A percentile compares a stretch with the other conserved stretches of the same genome.
These are phyloP conservation scores for Termitomyces sp. DNA, from an alignment of 768 basidiomycete species.

Conservation along the genomic window DNA sequence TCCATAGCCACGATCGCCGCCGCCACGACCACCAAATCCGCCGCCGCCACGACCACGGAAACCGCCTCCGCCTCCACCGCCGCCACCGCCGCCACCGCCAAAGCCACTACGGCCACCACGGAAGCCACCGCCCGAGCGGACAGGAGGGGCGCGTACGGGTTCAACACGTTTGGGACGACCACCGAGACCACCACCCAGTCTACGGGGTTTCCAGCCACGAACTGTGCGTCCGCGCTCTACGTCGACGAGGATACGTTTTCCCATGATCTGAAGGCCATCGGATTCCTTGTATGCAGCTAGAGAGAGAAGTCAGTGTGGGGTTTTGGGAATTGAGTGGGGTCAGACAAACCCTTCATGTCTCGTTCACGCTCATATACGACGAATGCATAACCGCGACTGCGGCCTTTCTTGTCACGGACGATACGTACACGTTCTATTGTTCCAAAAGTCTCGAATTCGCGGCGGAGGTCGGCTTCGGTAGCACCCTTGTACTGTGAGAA, in stretches of 20 bases:
- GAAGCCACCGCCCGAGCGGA: slow-evolving; percentile 34
- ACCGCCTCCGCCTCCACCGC: slow-evolving; percentile 39
- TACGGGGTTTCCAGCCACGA: slow-evolving; percentile 96
- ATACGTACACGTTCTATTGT: slow-evolving; percentile 93
- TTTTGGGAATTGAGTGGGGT: not conserved
- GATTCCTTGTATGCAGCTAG: slow-evolving; percentile 97
- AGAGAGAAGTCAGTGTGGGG: slow-evolving; percentile 10
- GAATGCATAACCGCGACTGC: slow-evolving; percentile 92
- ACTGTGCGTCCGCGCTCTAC: slow-evolving; percentile 98
- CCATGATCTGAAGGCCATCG: slow-evolving; percentile 93
- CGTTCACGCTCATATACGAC: slow-evolving; percentile 97
- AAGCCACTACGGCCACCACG: slow-evolving; percentile 35
- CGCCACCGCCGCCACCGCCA: slow-evolving; percentile 39
- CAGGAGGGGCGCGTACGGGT: slow-evolving; percentile 29
- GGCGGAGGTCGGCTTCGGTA: slow-evolving; percentile 86
- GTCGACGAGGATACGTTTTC: slow-evolving; percentile 94
- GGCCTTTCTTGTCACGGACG: slow-evolving; percentile 86
- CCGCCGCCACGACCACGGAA: slow-evolving; percentile 40
- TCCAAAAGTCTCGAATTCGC: slow-evolving; percentile 95
- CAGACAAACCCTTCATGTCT: slow-evolving; percentile 90
- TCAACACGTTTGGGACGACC: slow-evolving; percentile 87
- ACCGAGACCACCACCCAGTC: slow-evolving; percentile 98
- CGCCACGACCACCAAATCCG: slow-evolving; percentile 40
- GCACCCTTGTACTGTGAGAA: slow-evolving; percentile 78
- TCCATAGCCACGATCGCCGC: slow-evolving; percentile 41